Conservation (phyloP, 2,329 filamentous ascomycete species). For the Sarocladium kiliense region DNA sequence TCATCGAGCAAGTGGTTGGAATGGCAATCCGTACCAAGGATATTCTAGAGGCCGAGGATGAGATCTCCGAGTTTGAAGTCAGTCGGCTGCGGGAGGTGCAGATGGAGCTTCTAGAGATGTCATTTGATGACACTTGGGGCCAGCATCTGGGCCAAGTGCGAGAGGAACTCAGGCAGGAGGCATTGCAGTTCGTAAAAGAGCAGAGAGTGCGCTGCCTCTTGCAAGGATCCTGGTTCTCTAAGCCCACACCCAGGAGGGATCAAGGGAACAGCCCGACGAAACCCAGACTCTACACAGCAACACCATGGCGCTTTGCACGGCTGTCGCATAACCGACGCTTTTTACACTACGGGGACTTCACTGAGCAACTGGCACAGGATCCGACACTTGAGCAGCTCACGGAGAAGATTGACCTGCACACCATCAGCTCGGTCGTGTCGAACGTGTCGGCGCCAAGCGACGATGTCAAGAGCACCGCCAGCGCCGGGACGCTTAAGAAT, state of each 20-base stretch:
- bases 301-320: conserved; percentile 75
- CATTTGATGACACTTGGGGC: conserved; percentile 94
- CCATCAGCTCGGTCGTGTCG: conserved; percentile 88
- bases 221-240: conserved; percentile 80
- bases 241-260: conserved; percentile 36
- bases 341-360: conserved; percentile 86
- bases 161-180: conserved; percentile 85
- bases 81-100: conserved; percentile 75
- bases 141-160: conserved; percentile 84
- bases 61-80: conserved; percentile 79
- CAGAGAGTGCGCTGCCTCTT: conserved; percentile 88
- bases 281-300: conserved; percentile 39
- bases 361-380: conserved; percentile 54
- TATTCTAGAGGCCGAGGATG: conserved; percentile 82
- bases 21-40: conserved; percentile 77
- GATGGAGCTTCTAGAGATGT: conserved; percentile 86
- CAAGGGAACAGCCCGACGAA: conserved; percentile 25
- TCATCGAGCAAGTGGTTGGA: conserved; percentile 85
- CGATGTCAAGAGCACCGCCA: conserved; percentile 39
- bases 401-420: conserved; percentile 81
- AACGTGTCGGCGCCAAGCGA: conserved; percentile 71
- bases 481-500: conserved; percentile 37
- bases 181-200: conserved; percentile 93
- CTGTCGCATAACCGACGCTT: conserved; percentile 88
- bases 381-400: conserved; percentile 68